A percentile compares a stretch with the other conserved stretches of the same genome.
Evolutionary conservation across 768 basidiomycete species (phyloP).

Genomic region (Inosperma sp.): DNA sequence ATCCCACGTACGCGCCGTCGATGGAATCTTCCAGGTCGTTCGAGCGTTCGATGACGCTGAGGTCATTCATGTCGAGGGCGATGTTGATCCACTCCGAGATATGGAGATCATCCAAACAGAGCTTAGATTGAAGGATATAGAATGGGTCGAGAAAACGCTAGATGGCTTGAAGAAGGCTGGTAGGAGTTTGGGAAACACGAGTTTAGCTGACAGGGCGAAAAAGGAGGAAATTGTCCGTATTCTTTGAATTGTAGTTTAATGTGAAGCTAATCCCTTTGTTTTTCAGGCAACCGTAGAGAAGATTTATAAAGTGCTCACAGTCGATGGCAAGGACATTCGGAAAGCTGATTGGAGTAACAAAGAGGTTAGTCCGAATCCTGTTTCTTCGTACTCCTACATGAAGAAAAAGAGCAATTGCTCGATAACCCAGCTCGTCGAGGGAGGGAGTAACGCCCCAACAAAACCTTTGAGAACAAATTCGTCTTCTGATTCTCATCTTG

Average conservation of each 20-base stretch:
- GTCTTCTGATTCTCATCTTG: constrained; percentile 35
- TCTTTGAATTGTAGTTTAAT: not conserved
- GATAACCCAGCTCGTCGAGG: constrained; percentile 96
- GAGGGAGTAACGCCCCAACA: constrained; percentile 85
- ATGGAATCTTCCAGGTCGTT: constrained; percentile 98
- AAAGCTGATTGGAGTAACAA: constrained; percentile 95
- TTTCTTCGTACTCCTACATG: constrained; percentile 17
- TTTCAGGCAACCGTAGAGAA: constrained; percentile 79
- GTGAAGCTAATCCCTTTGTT: not conserved
- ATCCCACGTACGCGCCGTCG: constrained; percentile 95
- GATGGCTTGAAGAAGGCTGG: constrained; percentile 72
- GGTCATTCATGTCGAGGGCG: constrained; percentile 98
- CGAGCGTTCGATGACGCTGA: constrained; percentile 99
- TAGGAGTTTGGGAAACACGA: constrained; percentile 65
- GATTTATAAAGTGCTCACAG: constrained; percentile 70
- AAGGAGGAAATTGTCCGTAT: constrained; percentile 87
- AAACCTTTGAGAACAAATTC: constrained; percentile 59
- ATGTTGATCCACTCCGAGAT: constrained; percentile 91
- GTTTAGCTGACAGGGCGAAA: constrained; percentile 88
- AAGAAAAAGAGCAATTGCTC: constrained; percentile 83
- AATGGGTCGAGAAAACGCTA: constrained; percentile 93
- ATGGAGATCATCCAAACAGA: constrained; percentile 98
- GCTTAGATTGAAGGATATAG: constrained; percentile 93
- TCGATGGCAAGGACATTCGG: constrained; percentile 83
- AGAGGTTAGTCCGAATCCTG: constrained; percentile 60